Percentiles rank a stretch among this genome's conserved stretches.
Conservation (phyloP, 441 rosid genomes). For the Flueggea neowawraea region DNA sequence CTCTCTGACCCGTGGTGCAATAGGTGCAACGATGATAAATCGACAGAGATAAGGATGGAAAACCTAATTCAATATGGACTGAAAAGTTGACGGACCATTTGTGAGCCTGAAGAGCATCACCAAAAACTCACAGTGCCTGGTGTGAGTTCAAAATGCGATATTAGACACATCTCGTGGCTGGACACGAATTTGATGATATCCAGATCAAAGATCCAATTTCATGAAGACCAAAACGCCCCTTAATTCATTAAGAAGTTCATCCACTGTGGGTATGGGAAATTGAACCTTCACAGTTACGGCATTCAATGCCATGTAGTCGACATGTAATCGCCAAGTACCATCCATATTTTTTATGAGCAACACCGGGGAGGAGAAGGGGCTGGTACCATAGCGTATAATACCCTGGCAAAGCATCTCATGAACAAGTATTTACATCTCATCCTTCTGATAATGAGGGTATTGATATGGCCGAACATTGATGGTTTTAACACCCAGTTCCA, state of each 20-base stretch:
- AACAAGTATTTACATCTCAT: not conserved
- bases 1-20: too few relatives aligned
- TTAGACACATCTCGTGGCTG: not conserved
- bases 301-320: not conserved
- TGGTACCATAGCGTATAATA: not conserved
- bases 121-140: too few relatives aligned
- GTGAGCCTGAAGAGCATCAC: too few relatives aligned
- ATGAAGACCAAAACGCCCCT: not conserved
- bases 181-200: not conserved
- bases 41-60: too few relatives aligned
- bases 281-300: not conserved
- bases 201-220: not conserved
- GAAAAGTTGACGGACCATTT: too few relatives aligned
- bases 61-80: too few relatives aligned
- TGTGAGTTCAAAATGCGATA: too few relatives aligned
- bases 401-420: not conserved
- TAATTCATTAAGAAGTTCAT: slow-evolving; percentile 1
- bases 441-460: not conserved
- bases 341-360: slow-evolving; percentile 2
- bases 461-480: not conserved
- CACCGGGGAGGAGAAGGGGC: too few relatives aligned
- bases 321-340: slow-evolving; percentile 2
- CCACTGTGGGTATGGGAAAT: not conserved
- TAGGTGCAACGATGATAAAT: too few relatives aligned
- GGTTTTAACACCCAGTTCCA: not conserved